Percentiles rank a stretch among this genome's conserved stretches.
phyloP scores from a whole-genome alignment of 495 filamentous ascomycete genomes.

The Jackrogersella multiformis region DNA sequence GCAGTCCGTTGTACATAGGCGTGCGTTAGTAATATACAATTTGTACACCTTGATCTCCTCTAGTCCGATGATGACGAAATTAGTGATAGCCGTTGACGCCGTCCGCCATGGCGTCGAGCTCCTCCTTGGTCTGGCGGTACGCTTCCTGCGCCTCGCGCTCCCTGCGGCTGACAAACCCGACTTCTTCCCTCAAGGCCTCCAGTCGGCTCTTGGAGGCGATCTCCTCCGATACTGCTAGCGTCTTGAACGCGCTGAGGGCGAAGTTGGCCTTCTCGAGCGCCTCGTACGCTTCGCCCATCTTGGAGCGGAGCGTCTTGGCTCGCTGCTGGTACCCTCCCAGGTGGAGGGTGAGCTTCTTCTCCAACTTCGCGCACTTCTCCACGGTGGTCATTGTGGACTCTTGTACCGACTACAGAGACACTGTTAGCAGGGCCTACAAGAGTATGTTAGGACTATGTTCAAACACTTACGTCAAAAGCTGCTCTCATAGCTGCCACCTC shows the following conservation, averaged over 20 bases:
- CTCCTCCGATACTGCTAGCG: constrained; percentile 79
- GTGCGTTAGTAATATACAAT: constrained; percentile 28
- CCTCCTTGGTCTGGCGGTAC: constrained; percentile 78
- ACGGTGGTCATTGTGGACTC: constrained; percentile 75
- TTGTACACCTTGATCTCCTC: not conserved
- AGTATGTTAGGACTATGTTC: not conserved
- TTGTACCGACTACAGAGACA: constrained; percentile 68
- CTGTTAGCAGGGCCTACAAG: constrained; percentile 45
- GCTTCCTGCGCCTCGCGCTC: constrained; percentile 92
- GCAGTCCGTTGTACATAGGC: not conserved
- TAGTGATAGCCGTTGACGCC: constrained; percentile 54
- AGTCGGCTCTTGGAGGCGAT: constrained; percentile 76
- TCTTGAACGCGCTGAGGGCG: constrained; percentile 78
- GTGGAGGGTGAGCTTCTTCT: constrained; percentile 91
- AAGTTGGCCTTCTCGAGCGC: constrained; percentile 76
- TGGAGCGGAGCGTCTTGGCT: constrained; percentile 79
- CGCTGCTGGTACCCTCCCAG: constrained; percentile 92
- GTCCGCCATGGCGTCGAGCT: constrained; percentile 70
- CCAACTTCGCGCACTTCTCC: constrained; percentile 81
- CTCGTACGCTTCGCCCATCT: constrained; percentile 81
- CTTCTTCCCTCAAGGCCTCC: constrained; percentile 81
- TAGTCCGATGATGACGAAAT: constrained; percentile 8
- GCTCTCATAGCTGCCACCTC: constrained; percentile 67
- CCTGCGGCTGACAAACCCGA: constrained; percentile 79
- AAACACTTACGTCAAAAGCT: constrained; percentile 69